Conservation (phyloP, 2,329 filamentous ascomycete species). For the Fusarium stilboides region DNA sequence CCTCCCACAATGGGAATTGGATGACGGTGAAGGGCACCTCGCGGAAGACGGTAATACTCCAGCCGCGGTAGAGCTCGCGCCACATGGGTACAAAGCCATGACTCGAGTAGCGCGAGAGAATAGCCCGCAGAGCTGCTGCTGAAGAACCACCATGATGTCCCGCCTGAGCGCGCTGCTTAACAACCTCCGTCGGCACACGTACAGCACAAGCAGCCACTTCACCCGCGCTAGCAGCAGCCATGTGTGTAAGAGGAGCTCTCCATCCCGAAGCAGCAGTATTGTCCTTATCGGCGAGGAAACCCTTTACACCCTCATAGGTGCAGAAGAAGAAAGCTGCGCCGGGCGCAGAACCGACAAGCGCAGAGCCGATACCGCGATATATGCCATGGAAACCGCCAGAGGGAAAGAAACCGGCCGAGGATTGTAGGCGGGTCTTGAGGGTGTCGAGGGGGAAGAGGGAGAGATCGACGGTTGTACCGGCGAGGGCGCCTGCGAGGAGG, state of each 20-base stretch:
- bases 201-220: slow-evolving; percentile 95
- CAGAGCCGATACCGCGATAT: slow-evolving; percentile 92
- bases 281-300: slow-evolving; percentile 59
- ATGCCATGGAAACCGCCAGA: slow-evolving; percentile 92
- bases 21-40: slow-evolving; percentile 98
- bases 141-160: slow-evolving; percentile 82
- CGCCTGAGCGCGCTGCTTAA: slow-evolving; percentile 97
- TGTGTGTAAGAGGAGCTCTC: slow-evolving; percentile 72
- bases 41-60: slow-evolving; percentile 91
- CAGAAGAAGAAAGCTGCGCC: slow-evolving; percentile 98
- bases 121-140: slow-evolving; percentile 76
- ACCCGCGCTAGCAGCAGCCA: slow-evolving; percentile 86
- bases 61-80: slow-evolving; percentile 91
- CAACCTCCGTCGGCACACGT: slow-evolving; percentile 93
- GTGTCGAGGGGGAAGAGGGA: slow-evolving; percentile 98
- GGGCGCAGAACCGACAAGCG: slow-evolving; percentile 91
- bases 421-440: slow-evolving; percentile 97
- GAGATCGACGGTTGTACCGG: slow-evolving; percentile 96
- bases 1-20: slow-evolving; percentile 98
- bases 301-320: slow-evolving; percentile 87
- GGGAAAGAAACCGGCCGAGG: slow-evolving; percentile 80
- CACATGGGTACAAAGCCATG: slow-evolving; percentile 73
- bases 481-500: slow-evolving; percentile 86
- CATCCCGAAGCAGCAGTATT: slow-evolving; percentile 30
- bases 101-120: slow-evolving; percentile 67